A percentile compares a stretch with the other conserved stretches of the same genome.
phyloP scores from a whole-genome alignment of 2,329 filamentous ascomycete genomes.

The Spiromastix sp. region DNA sequence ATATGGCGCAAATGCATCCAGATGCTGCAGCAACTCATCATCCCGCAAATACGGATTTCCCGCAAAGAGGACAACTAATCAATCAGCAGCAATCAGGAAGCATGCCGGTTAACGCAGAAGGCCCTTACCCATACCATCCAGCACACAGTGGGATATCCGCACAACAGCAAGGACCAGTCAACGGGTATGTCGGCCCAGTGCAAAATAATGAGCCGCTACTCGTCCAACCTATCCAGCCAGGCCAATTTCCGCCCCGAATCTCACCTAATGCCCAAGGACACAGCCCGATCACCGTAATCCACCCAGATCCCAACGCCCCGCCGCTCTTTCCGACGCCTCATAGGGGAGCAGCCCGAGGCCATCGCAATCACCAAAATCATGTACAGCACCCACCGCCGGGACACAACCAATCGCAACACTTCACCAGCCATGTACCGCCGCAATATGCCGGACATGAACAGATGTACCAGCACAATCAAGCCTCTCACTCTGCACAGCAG shows the following conservation, averaged over 20 bases:
- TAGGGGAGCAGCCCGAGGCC: slow-evolving; percentile 9
- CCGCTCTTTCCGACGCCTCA: slow-evolving; percentile 11
- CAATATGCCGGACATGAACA: slow-evolving; percentile 4
- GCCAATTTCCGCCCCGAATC: background rate
- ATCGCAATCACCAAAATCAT: slow-evolving; percentile 1
- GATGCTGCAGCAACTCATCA: background rate
- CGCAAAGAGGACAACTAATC: background rate
- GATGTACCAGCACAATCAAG: slow-evolving; percentile 3
- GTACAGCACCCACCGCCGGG: background rate
- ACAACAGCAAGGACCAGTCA: background rate
- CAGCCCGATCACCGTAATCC: slow-evolving; percentile 9
- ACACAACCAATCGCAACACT: background rate
- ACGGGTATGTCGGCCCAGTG: too few relatives aligned
- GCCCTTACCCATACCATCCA: slow-evolving; percentile 2
- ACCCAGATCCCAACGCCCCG: slow-evolving; percentile 9
- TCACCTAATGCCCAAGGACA: background rate
- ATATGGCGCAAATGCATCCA: background rate
- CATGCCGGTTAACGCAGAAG: background rate
- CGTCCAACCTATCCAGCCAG: background rate
- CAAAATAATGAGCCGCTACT: background rate
- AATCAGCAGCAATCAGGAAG: background rate
- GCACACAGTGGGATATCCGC: background rate
- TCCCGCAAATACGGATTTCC: background rate
- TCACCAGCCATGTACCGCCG: too few relatives aligned
- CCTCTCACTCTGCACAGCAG: slow-evolving; percentile 1